Evolutionary conservation across 2,329 filamentous ascomycete species (phyloP), one percentile per base, ranked within the genome.

Genomic region (Dothistroma pini): DNA sequence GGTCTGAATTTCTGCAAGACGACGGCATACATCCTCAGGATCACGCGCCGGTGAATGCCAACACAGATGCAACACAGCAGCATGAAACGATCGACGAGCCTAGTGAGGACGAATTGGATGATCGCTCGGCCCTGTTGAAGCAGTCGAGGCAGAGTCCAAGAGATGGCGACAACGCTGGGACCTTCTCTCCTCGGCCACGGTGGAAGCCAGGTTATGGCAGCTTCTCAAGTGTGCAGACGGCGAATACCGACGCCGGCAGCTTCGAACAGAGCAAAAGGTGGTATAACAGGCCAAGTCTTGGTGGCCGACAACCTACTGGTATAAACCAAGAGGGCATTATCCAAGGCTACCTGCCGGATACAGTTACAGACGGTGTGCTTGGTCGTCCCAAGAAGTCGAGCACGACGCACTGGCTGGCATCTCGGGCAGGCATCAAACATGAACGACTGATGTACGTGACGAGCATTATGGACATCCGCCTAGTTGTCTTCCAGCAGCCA

Each of bases 371-470:
- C 62, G 77, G 77, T 12, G 70, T 79, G 21, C 66, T 80, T 14
- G 74, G 65, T 62, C 73, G 60, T 68, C 75, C 70, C 57, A 87
- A 86, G 72, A 89, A 88, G 74, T 88, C 87, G 80, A 88, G 85
- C 66, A 89, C 86, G 12, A 92, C 90, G 55, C 85, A 85, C 63
- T 86, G 83, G 68, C 81, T 96, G 41, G 89, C 89, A 8, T 83
- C 88, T 69, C 83, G 82, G 56, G 86, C 93, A 69, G 90, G 91
- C 32, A 82, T 96, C 69, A 86, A 86, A 70, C 87, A 91, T 72
- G 87, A 84, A 22, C 83, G 85, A 60, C 80, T 85, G 64, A 93
- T 96, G 91, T 92, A 79, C 68, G 85, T 76, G 9, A 87, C 86
- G 72, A 89, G 87, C 74, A 88, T 87, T 80, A 88, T 85, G 66